Base-by-base conservation (phyloP, 169 alveolate species). In the Plasmodium vinckei region DNA sequence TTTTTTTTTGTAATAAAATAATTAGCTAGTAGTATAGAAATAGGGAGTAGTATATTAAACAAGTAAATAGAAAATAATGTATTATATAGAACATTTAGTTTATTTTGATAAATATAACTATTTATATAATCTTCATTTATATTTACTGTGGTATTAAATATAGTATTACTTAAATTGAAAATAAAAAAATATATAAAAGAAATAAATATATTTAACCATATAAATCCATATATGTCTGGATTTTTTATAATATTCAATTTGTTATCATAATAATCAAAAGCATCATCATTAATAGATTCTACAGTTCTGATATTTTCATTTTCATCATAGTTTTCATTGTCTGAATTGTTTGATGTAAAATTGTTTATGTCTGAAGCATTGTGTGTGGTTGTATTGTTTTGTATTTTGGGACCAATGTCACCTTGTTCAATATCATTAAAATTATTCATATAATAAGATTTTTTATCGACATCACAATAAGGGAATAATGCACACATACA, bases 401-500 rank as follows among this genome's bases (percentile, higher is more conserved):
- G 19, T 21, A 33, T 12, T 5, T 21, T 12, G 13, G 23, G 10
- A 7, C 54, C 53, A 1, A 23, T 7, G 4, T 13, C 47, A 51
- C 67, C 53, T 47, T 57, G 53, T 15, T 82, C 90, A 15, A 82
- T 67, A 60, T 82, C 90, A 46, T 54, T 25, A 15, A 68, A 53
- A 72, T 61, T 27, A 19, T 61, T 61, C 19, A 68, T 19, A 25
- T 7, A 68, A 15, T 82, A 82, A 47, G 53, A 82, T 27, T 27
- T 54, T 70, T 56, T 82, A 10, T 82, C 82, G 23, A 82, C 90
- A 21, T 82, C 54, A 23, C 67, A 64, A 39, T 82, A 82, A 5
- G 90, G 90, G 12, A 82, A 15, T 44, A 82, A 21, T 12, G 90
- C 90, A 61, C 90, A 82, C 90, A 82, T 82, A 23, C 75, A 82